Evolutionary conservation across 202 grass and related monocot species (phyloP), one percentile per base, ranked within the genome.

Genomic region (Setaria viridis): DNA sequence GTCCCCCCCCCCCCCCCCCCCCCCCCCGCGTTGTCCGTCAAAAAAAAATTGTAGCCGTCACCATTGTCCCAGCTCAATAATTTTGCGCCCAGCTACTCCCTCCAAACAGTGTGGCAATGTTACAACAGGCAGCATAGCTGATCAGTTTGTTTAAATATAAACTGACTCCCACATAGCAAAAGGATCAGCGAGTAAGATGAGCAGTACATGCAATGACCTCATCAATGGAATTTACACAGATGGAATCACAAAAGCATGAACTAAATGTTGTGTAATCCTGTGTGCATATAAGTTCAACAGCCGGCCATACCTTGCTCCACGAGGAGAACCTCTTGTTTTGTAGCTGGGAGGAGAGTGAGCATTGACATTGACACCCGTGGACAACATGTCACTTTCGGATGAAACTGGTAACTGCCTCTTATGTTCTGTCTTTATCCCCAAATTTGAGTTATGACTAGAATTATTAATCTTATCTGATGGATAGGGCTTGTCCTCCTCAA

Each of bases 271-370:
- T 41, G 48, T 29, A 76, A 37, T 64, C 16, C 4, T 47, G 51
- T 69, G 29, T 72, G 4, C 15, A 35, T 50, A 76, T 51, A 47
- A 79, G 15, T 75, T 63, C 49, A 74, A 72, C 63, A 41, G n/a
- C 57, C 86, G n/a, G 35, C 42, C 64, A 82, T 96, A 99, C 97
- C 94, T 94, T 86, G 58, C 88, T 88, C 73, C 90, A 74, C 49
- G 84, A 92, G 85, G 85, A 86, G 95, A 89, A 81, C 79, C 84
- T 83, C 72, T 94, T 77, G 81, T 89, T 94, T 85, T 94, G 79
- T 85, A 78, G 74, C 67, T 81, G 37, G 86, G 76, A 90, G 82
- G 67, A 79, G 82, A 89, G 62, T 7, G 57, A 78, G 37, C 68
- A 41, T 74, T 78, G 56, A 50, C 67, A 76, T 84, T 78, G 56